Conservation (phyloP, 169 alveolate species). For the Condylostoma magnum region DNA sequence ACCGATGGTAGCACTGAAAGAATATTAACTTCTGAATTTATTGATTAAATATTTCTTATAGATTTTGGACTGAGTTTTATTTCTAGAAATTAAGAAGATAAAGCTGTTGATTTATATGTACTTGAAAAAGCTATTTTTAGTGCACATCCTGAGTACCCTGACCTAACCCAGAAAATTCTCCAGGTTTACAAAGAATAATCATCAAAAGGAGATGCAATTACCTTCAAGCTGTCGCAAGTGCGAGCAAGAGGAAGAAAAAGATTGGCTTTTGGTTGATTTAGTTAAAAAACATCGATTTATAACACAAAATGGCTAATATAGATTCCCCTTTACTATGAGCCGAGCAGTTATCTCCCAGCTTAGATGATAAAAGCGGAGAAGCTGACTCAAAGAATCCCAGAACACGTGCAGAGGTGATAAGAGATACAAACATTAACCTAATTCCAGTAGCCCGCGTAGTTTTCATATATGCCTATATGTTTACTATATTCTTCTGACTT, state of each 20-base stretch:
- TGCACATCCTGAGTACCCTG: conserved; percentile 43
- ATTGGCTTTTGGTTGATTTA: conserved; percentile 62
- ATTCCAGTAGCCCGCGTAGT: not conserved
- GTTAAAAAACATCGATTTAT: too few relatives aligned
- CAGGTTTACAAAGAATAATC: conserved; percentile 35
- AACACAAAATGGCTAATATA: too few relatives aligned
- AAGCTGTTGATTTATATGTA: conserved; percentile 89
- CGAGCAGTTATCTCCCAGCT: too few relatives aligned
- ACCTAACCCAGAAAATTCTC: conserved; percentile 35
- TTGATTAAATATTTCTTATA: conserved; percentile 58
- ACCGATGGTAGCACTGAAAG: conserved; percentile 1
- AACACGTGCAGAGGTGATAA: conserved; percentile 3
- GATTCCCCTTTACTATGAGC: too few relatives aligned
- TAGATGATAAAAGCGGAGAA: too few relatives aligned
- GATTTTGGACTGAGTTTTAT: conserved; percentile 84
- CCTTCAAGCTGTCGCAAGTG: conserved; percentile 35
- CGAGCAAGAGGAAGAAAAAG: conserved; percentile 67
- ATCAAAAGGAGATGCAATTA: conserved; percentile 44
- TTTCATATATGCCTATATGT: not conserved
- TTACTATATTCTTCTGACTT: not conserved
- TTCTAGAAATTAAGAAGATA: conserved; percentile 73
- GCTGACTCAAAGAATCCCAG: too few relatives aligned
- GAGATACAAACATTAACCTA: not conserved
- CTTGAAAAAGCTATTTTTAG: conserved; percentile 74
- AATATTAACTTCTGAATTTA: conserved; percentile 11